A percentile compares a stretch with the other conserved stretches of the same genome.
Conservation (phyloP, 1,284 basidiomycete species). For the Ceraceosorus guamensis region DNA sequence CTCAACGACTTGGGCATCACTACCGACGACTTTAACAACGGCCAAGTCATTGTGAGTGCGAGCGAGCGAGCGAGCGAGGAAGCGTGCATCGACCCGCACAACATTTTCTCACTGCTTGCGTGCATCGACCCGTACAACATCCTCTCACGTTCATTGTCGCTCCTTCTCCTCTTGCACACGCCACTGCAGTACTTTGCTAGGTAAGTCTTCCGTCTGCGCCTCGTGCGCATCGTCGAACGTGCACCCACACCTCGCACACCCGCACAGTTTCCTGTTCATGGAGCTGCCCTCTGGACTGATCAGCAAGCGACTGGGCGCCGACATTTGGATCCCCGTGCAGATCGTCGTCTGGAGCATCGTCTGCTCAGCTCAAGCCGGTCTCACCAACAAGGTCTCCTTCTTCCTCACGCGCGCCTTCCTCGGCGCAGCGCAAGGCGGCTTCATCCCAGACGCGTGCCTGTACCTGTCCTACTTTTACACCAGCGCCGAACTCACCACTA, state of each 20-base stretch:
- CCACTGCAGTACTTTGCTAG: too few species aligned
- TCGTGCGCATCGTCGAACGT: too few species aligned
- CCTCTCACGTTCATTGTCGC: too few species aligned
- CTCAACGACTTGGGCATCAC: constrained; percentile 27
- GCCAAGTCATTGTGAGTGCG: constrained; percentile 13
- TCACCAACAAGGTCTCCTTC: constrained; percentile 19
- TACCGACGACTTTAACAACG: constrained; percentile 36
- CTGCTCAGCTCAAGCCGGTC: constrained; percentile 13
- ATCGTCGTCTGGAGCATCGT: constrained; percentile 25
- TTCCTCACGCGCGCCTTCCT: constrained; percentile 17
- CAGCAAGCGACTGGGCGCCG: constrained; percentile 31
- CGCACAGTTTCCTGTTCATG: constrained; percentile 18
- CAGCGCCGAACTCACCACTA: constrained; percentile 55
- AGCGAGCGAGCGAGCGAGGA: neutral
- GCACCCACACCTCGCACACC: too few species aligned
- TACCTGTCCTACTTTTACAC: constrained; percentile 51
- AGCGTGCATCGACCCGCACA: too few species aligned
- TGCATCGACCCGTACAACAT: too few species aligned
- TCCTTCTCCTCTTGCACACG: too few species aligned
- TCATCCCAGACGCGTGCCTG: constrained; percentile 46
- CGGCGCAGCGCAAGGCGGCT: constrained; percentile 56
- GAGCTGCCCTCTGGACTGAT: constrained; percentile 33
- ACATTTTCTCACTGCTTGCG: too few species aligned
- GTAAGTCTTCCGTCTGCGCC: too few species aligned
- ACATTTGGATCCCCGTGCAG: constrained; percentile 29